phyloP scores from a whole-genome alignment of 345 rosid species.

The Melaleuca quinquenervia region DNA sequence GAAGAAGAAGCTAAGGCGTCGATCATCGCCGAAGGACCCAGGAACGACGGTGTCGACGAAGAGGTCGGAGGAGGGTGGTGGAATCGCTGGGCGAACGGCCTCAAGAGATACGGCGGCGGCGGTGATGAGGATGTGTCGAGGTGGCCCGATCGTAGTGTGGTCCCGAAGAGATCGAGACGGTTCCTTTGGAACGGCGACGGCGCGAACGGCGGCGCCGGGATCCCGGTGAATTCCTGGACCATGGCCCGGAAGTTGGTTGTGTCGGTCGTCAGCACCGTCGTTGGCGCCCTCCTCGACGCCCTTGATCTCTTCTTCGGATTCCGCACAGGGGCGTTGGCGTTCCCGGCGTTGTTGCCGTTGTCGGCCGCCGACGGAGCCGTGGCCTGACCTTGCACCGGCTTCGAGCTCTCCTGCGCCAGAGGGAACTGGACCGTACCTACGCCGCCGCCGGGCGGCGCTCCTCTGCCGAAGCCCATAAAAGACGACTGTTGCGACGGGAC shows the following conservation, averaged over 20 bases:
- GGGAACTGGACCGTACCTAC: not conserved
- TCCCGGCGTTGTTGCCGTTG: slow-evolving; percentile 13
- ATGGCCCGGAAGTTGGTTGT: slow-evolving; percentile 89
- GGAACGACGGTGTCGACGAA: not conserved
- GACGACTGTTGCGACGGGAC: slow-evolving; percentile 22
- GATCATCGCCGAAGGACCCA: slow-evolving; percentile 8
- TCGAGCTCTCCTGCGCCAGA: not conserved
- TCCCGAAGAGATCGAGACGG: slow-evolving; percentile 64
- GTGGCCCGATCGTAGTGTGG: slow-evolving; percentile 23
- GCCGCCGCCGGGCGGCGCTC: not conserved
- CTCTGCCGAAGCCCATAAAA: not conserved
- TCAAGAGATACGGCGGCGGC: slow-evolving; percentile 25
- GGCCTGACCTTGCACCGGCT: not conserved
- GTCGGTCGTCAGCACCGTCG: slow-evolving; percentile 84
- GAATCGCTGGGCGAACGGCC: slow-evolving; percentile 21
- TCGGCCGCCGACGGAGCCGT: slow-evolving; percentile 3
- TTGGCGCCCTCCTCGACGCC: slow-evolving; percentile 90
- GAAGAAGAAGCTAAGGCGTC: slow-evolving; percentile 20
- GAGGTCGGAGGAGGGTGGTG: slow-evolving; percentile 22
- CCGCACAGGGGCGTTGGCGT: slow-evolving; percentile 14
- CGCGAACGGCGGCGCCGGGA: slow-evolving; percentile 80
- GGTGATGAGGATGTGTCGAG: slow-evolving; percentile 17
- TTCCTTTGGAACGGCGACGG: slow-evolving; percentile 44
- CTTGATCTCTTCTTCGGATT: slow-evolving; percentile 85
- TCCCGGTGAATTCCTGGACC: slow-evolving; percentile 98